Evolutionary conservation across 352 stramenopile species (phyloP), one percentile per base, ranked within the genome.

Genomic region (Phytophthora litchii): DNA sequence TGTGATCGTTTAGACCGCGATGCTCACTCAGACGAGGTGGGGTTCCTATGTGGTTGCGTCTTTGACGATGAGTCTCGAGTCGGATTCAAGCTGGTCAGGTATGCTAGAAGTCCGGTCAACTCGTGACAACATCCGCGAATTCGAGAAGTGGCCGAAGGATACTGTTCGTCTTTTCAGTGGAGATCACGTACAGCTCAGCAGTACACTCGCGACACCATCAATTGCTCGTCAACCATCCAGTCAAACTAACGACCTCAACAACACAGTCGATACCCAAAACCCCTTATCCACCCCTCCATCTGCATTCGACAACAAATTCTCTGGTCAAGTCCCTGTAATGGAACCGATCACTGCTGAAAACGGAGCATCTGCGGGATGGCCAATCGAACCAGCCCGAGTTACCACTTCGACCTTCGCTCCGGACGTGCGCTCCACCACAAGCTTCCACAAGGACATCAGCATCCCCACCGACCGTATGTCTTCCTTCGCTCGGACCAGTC

Each of bases 11-110:
- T 57, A 90, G 81, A 71, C 87, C 25, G 74, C 68, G 21, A 73
- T 83, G 40, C 41, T 91, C 31, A 76, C 77, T n/a, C 80, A 89
- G 56, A 89, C 82, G 3, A 48, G 74, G 43, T 91, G 82, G 82
- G 79, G 77, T 4, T 76, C 78, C 13, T 78, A 72, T 35, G 56
- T 91, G 6, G 54, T 59, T 4, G 66, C 74, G 10, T 80, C 79
- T 5, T 29, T 89, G n/a, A 76, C 76, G 5, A 73, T 89, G 58
- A 50, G 16, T 13, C 47, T 47, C 25, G 54, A 74, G 41, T 43
- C 54, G 0, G 31, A 48, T 41, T 51, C 50, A 27, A 29, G 36
- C 2, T 84, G 72, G 72, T 67, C 51, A 0, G 82, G 79, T 4
- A 20, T 78, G 14, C 55, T 82, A 13, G 79, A 91, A 67, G 45